Evolutionary conservation across 129 eudicot genomes (phyloP).

Genomic region (Lactuca sativa): DNA sequence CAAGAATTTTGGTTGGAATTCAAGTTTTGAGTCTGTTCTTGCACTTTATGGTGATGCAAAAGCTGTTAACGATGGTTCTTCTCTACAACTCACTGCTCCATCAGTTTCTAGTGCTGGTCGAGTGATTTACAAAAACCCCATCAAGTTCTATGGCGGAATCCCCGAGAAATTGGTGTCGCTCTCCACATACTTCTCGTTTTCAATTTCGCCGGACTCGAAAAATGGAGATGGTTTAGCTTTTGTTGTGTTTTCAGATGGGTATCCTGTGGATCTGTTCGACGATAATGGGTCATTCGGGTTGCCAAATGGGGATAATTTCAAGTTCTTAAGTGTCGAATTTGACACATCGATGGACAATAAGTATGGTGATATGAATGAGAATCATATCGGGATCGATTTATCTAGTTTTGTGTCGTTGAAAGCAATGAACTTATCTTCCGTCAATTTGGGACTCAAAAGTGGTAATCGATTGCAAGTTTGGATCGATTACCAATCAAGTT

Average conservation of each 20-base stretch:
- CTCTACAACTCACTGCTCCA: constrained; percentile 51
- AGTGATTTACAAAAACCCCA: constrained; percentile 53
- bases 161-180: constrained; percentile 59
- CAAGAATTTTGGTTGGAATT: constrained; percentile 48
- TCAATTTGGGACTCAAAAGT: constrained; percentile 49
- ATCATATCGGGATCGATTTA: constrained; percentile 67
- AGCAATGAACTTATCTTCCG: constrained; percentile 49
- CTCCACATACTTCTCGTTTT: constrained; percentile 61
- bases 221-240: constrained; percentile 81
- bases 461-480: constrained; percentile 72
- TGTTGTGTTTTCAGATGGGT: constrained; percentile 57
- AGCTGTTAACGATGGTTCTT: constrained; percentile 39
- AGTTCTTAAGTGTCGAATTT: constrained; percentile 67
- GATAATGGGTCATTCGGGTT: constrained; percentile 59
- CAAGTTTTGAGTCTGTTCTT: constrained; percentile 54
- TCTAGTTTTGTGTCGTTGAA: constrained; percentile 49
- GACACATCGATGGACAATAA: constrained; percentile 53
- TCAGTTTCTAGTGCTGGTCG: constrained; percentile 52
- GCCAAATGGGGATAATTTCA: constrained; percentile 27
- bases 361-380: constrained; percentile 62
- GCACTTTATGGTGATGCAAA: constrained; percentile 66
- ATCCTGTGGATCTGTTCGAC: constrained; percentile 45
- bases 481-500: constrained; percentile 74
- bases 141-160: constrained; percentile 44
- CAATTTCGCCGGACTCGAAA: constrained; percentile 36